Evolutionary conservation across 371 early-diverging fungal genomes (phyloP).

Genomic region (Circinella minor): DNA sequence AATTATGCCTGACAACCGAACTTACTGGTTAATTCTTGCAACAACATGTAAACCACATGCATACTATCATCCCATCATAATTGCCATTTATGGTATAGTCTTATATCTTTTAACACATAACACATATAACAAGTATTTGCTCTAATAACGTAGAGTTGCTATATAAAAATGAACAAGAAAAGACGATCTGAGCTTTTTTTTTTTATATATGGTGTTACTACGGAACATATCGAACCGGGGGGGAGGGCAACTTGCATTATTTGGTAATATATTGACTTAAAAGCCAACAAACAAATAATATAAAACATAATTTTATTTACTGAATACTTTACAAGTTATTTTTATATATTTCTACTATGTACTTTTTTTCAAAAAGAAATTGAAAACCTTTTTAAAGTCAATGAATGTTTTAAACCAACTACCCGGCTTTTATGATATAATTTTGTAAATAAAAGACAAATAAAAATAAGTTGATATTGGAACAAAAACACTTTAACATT

Average conservation of each 20-base stretch:
- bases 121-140: not conserved
- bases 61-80: not conserved
- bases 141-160: not conserved
- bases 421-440: not conserved
- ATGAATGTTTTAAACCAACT: not conserved
- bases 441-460: not conserved
- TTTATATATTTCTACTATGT: too few relatives aligned
- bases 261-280: not conserved
- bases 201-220: too few relatives aligned
- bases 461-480: not conserved
- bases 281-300: not conserved
- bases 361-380: too few relatives aligned
- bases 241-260: not conserved
- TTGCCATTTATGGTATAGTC: not conserved
- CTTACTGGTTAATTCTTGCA: not conserved
- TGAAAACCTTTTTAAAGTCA: too few relatives aligned
- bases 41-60: slow-evolving; percentile 10
- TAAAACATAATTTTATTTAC: too few relatives aligned
- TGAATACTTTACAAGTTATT: too few relatives aligned
- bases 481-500: not conserved
- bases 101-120: not conserved
- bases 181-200: slow-evolving; percentile 20
- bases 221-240: slow-evolving; percentile 1
- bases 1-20: not conserved
- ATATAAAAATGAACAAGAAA: slow-evolving; percentile 26